Conservation (phyloP, 2,329 filamentous ascomycete genomes). For the Thermoascus crustaceus region DNA sequence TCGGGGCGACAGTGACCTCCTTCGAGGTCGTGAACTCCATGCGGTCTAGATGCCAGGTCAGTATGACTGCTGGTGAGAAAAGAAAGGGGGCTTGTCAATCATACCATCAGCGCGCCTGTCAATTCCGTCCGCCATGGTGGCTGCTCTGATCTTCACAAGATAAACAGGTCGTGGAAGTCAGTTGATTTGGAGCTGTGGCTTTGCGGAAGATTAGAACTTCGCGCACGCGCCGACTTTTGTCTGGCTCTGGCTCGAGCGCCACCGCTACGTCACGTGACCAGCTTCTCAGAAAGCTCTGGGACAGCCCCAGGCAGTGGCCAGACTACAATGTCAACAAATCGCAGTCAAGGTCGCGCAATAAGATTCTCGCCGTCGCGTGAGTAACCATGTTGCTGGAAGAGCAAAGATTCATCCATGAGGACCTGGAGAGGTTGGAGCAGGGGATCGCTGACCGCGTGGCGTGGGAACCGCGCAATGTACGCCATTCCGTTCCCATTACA, state of each 20-base stretch:
- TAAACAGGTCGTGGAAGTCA: neutral
- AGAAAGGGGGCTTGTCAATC: conserved; percentile 5
- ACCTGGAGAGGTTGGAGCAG: conserved; percentile 91
- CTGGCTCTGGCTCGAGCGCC: conserved; percentile 12
- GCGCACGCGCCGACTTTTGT: conserved; percentile 17
- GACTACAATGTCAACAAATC: neutral
- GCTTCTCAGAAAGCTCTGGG: conserved; percentile 17
- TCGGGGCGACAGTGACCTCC: conserved; percentile 87
- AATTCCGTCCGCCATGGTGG: conserved; percentile 81
- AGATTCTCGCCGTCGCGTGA: neutral
- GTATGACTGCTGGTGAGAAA: conserved; percentile 8
- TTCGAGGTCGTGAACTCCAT: conserved; percentile 99
- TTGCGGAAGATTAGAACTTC: too few relatives aligned
- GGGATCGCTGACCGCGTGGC: conserved; percentile 81
- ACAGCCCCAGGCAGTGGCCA: conserved; percentile 7
- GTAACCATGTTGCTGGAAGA: conserved; percentile 74
- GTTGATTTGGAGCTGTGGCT: neutral
- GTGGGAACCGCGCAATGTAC: conserved; percentile 80
- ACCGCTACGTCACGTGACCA: conserved; percentile 17
- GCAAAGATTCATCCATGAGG: conserved; percentile 88
- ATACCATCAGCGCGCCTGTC: conserved; percentile 76
- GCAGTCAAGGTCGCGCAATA: neutral
- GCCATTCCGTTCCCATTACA: conserved; percentile 24
- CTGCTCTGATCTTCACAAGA: conserved; percentile 1
- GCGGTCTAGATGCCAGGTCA: conserved; percentile 51